Evolutionary conservation across 371 early-diverging fungal genomes (phyloP).

Genomic region (Mortierella polycephala): DNA sequence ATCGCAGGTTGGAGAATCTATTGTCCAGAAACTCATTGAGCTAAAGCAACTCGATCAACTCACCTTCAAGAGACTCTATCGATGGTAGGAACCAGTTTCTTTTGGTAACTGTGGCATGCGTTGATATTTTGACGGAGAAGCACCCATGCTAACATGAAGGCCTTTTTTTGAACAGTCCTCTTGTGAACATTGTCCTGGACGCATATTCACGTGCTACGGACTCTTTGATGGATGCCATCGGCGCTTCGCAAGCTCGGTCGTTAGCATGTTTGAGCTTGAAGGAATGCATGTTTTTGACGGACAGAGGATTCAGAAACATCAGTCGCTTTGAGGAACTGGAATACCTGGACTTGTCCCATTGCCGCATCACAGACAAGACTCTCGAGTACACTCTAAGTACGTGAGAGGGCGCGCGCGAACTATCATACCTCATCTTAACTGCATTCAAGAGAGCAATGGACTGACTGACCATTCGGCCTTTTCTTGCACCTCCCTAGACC

Average conservation of each 20-base stretch:
- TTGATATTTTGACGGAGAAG: not conserved
- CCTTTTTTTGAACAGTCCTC: constrained; percentile 7
- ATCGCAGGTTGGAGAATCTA: constrained; percentile 34
- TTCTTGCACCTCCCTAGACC: not conserved
- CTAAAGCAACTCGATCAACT: constrained; percentile 47
- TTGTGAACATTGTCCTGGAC: constrained; percentile 43
- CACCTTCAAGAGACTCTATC: constrained; percentile 25
- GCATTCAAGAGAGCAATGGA: not conserved
- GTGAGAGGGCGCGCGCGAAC: too few relatives aligned
- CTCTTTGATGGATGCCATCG: constrained; percentile 44
- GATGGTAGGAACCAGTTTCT: constrained; percentile 18
- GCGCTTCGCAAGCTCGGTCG: constrained; percentile 31
- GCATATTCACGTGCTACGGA: constrained; percentile 51
- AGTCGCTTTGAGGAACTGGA: constrained; percentile 36
- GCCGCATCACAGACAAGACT: constrained; percentile 47
- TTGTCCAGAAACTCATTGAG: constrained; percentile 39
- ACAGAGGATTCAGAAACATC: constrained; percentile 40
- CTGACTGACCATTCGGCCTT: not conserved
- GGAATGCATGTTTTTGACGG: constrained; percentile 35
- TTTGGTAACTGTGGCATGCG: not conserved
- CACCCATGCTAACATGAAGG: too few relatives aligned
- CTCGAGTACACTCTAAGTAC: constrained; percentile 27
- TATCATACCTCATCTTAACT: not conserved
- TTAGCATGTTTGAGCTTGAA: constrained; percentile 40
- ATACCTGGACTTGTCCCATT: constrained; percentile 43